Base-by-base conservation (phyloP, 208 protist species). In the Trypanosoma caninum region DNA sequence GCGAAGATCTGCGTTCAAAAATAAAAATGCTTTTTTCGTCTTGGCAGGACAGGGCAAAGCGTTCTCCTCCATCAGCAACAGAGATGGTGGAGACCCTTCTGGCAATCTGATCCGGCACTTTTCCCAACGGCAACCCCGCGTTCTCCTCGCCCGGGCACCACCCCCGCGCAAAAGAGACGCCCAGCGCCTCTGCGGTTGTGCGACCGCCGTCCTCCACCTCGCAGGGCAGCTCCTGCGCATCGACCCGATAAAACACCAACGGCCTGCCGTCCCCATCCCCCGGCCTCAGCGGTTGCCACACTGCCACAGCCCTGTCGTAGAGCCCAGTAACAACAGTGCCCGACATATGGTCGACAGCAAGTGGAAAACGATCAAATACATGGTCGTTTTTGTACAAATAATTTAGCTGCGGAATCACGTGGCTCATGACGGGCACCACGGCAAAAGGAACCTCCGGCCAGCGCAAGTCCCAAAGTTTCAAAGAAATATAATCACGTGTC, bases 401-500 rank as follows among this genome's bases (percentile, higher is more conserved):
- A 38, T 93, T 80, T 13, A 95, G 70, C 59, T 90, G 87, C 27
- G 72, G 70, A 14, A 70, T 42, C 27, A 91, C 72, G 63, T 91
- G 90, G 38, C 73, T 65, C 79, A 93, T 89, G 11, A 93, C 84
- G 35, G 79, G 76, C 23, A 77, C 78, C 67, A 76, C 77, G 10
- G 74, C 68, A 46, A 67, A 91, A 14, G 84, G 77, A 30, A 62
- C 58, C 45, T 75, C 64, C 0, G 84, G 68, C 61, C 78, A 78
- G 16, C 89, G 85, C 37, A 91, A 41, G 42, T 95, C 89, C 86
- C 89, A 95, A 18, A 95, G 66, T 72, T 93, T 91, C 16, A 95
- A 67, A 25, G 84, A 89, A 9, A 90, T 59, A 68, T 93, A 93
- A 62, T 95, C 89, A 35, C 89, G 85, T 9, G 85, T 89, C 34